Evolutionary conservation across 495 filamentous ascomycete species (phyloP), one percentile per base, ranked within the genome.

Genomic region (Aspergillus carlsbadensis): DNA sequence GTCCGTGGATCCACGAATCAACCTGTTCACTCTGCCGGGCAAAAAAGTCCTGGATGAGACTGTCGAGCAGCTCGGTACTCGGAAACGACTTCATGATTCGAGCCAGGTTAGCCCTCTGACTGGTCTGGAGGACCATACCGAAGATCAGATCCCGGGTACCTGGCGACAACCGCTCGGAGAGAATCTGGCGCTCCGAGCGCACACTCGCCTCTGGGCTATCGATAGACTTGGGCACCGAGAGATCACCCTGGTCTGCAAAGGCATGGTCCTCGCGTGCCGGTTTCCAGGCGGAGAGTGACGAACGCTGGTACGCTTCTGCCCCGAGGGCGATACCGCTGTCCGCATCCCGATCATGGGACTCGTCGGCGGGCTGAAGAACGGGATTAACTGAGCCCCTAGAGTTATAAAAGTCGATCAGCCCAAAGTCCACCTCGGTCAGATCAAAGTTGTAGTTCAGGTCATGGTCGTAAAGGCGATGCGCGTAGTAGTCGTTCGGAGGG

Each of bases 51-150:
- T 87, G 84, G 13, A 87, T 80, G 46, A 87, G 69, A 13, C 72
- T 79, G 58, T 87, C 82, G 40, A 87, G 70, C 2, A 84, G 59
- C 34, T 84, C 80, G 0, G 76, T 74, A 3, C 81, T 81, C 0
- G 85, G 85, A 58, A 88, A 87, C 0, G 81, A 81, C 33, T 80
- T 78, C 26, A 84, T 77, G 6, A 84, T 79, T 2, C 75, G 72
- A 11, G 65, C 67, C 49, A 78, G 51, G 41, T 70, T 80, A 52
- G 65, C 64, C 43, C 75, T 68, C 26, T 78, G 73, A 60, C 75
- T 79, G 0, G 73, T 78, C 57, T 76, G 74, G 3, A 87, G 63
- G 20, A 86, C 77, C 53, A 86, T 77, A 10, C 78, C 80, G n/a
- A 86, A 67, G 5, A 86, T 79, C 33, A 75, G 73, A 63, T 85